A percentile compares a stretch with the other conserved stretches of the same genome.
Conservation (phyloP, 2,329 filamentous ascomycete species). For the Lachnellula subtilissima region DNA sequence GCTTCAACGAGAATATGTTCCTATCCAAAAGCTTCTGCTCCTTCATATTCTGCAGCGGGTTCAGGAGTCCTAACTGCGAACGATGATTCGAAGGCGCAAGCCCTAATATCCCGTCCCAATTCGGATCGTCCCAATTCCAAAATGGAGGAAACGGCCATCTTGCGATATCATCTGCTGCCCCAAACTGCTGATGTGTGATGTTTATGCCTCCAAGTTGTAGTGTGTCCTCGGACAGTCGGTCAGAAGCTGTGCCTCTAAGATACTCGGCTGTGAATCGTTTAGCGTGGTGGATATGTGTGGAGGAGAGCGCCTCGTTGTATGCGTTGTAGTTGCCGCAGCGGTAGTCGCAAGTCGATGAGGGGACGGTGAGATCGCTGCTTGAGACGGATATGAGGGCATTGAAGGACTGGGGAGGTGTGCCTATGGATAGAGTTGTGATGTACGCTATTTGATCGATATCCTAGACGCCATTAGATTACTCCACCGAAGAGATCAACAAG, state of each 20-base stretch:
- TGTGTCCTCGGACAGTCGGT: neutral
- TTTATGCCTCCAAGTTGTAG: neutral
- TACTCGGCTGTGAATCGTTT: neutral
- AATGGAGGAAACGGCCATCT: neutral
- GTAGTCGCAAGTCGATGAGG: constrained; percentile 4
- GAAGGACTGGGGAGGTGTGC: constrained; percentile 10
- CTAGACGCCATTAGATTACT: neutral
- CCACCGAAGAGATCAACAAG: neutral
- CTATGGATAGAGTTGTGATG: constrained; percentile 5
- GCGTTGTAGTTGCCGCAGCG: neutral
- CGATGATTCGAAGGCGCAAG: constrained; percentile 1
- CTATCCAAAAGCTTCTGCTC: constrained; percentile 4
- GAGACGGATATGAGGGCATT: constrained; percentile 3
- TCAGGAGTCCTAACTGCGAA: neutral
- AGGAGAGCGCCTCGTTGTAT: constrained; percentile 1
- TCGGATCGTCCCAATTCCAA: neutral
- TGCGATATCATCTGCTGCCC: neutral
- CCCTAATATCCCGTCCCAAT: constrained; percentile 7
- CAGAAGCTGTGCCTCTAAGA: neutral
- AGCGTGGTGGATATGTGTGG: neutral
- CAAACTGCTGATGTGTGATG: constrained; percentile 5
- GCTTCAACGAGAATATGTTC: constrained; percentile 6
- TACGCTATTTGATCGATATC: constrained; percentile 8
- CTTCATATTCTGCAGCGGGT: constrained; percentile 3
- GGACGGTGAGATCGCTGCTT: constrained; percentile 1